Evolutionary conservation across 1,139 yeast genomes (phyloP), one percentile per base, ranked within the genome.

Genomic region (Diutina pseudorugosa): DNA sequence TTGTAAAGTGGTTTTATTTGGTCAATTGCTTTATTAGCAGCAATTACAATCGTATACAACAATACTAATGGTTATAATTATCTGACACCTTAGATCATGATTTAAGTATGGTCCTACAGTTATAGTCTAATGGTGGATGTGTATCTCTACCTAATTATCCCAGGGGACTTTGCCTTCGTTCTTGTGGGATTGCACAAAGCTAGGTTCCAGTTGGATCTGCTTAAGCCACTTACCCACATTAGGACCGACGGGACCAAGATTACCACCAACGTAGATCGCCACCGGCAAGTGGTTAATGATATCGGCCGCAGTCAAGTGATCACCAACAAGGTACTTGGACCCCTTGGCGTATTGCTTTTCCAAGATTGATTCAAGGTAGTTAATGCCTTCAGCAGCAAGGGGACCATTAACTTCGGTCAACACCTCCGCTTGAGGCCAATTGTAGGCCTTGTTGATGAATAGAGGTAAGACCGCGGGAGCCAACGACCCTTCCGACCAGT

Each of bases 401-500:
- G 42, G 42, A 2, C 5, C 9, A n/a, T 5, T 5, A 5, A 19
- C n/a, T 4, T 41, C 19, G n/a, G 21, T 7, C 25, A 9, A 19
- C 7, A n/a, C 7, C n/a, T 41, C 44, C 12, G 44, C 9, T 8
- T n/a, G 12, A 20, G 21, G 4, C n/a, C 16, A 41, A 4, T 20
- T 11, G 8, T 12, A 3, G 11, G 25, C 44, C 8, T 41, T 18
- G 7, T 18, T 18, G 7, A 19, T 6, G n/a, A 41, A 41, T 14
- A 4, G n/a, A 9, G 44, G 44, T n/a, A 41, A 41, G 4, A 41
- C 11, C n/a, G 4, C 44, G 14, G 44, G 25, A 11, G 19, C 18
- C 51, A 82, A 63, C 41, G 83, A 71, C 0, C 82, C 85, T 60
- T 83, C 89, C 5, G 79, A 61, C 57, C 73, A 79, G 59, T 79